Evolutionary conservation across 768 basidiomycete species (phyloP).

Genomic region (Boletus insuetus): DNA sequence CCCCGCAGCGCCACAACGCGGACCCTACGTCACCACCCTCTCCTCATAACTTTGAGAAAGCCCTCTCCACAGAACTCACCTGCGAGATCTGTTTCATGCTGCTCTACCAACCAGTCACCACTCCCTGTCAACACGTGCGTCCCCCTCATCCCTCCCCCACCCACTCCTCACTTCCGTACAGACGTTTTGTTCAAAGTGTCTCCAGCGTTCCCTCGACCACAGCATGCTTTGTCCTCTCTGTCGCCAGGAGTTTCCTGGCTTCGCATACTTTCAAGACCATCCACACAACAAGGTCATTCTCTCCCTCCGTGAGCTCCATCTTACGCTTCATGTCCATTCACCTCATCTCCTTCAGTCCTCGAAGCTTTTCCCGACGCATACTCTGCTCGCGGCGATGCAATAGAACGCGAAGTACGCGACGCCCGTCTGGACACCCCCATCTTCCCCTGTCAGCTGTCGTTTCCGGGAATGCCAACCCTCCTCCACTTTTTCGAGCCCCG

Average conservation of each 20-base stretch:
- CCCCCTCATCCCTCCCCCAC: slow-evolving; percentile 3
- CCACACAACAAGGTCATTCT: slow-evolving; percentile 69
- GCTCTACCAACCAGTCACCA: slow-evolving; percentile 83
- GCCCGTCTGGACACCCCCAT: slow-evolving; percentile 84
- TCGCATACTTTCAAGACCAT: slow-evolving; percentile 78
- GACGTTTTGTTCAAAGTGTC: slow-evolving; percentile 90
- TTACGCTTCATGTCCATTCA: slow-evolving; percentile 10
- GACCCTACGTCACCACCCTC: slow-evolving; percentile 26
- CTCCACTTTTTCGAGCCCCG: slow-evolving; percentile 94
- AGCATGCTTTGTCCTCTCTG: slow-evolving; percentile 81
- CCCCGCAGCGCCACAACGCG: slow-evolving; percentile 29
- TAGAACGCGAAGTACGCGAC: slow-evolving; percentile 75
- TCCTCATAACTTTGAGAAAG: slow-evolving; percentile 50
- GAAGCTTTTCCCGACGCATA: slow-evolving; percentile 67
- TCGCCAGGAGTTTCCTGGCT: slow-evolving; percentile 71
- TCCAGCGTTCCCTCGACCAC: slow-evolving; percentile 90
- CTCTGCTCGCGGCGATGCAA: slow-evolving; percentile 57
- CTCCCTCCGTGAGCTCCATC: slow-evolving; percentile 54
- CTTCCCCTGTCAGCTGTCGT: slow-evolving; percentile 85
- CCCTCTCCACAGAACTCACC: slow-evolving; percentile 63
- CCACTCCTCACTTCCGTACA: slow-evolving; percentile 30
- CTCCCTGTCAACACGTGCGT: slow-evolving; percentile 92
- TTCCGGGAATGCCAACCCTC: slow-evolving; percentile 87
- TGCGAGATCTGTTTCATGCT: slow-evolving; percentile 92
- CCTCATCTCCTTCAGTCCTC: slow-evolving; percentile 45